These are phyloP conservation scores for Geranomyces variabilis DNA, from an alignment of 192 early-diverging fungal species.

Conservation along the genomic window DNA sequence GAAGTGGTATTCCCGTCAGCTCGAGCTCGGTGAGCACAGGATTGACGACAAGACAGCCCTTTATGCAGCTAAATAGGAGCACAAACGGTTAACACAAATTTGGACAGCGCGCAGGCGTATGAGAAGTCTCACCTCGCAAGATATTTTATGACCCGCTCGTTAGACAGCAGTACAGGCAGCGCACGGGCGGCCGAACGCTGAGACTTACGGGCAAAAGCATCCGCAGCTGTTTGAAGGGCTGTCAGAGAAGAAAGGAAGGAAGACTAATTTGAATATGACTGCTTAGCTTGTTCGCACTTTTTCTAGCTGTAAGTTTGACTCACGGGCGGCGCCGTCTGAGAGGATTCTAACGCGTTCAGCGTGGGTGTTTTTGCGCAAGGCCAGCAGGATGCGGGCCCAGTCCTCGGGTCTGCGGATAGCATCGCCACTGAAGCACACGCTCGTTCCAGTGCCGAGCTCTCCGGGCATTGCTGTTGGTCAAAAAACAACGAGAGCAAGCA, in stretches of 20 bases:
- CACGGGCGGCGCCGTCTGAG: background rate
- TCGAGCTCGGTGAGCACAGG: slow-evolving; percentile 34
- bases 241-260: background rate
- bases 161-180: background rate
- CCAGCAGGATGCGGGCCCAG: slow-evolving; percentile 39
- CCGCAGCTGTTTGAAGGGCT: background rate
- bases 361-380: slow-evolving; percentile 31
- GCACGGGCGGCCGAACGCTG: slow-evolving; percentile 17
- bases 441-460: background rate
- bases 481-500: no score
- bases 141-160: slow-evolving; percentile 3
- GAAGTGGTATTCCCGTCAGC: slow-evolving; percentile 38
- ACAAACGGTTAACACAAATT: background rate
- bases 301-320: no score
- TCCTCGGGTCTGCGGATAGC: slow-evolving; percentile 38
- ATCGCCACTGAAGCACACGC: slow-evolving; percentile 34
- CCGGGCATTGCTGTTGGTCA: background rate
- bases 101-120: background rate
- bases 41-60: slow-evolving; percentile 35
- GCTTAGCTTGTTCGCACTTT: no score
- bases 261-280: no score
- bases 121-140: slow-evolving; percentile 26
- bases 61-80: slow-evolving; percentile 30
- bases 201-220: no score
- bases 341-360: slow-evolving; percentile 25